Evolutionary conservation across 768 basidiomycete species (phyloP), one percentile per base, ranked within the genome.

Genomic region (Tubosaeta brunneosetosa): DNA sequence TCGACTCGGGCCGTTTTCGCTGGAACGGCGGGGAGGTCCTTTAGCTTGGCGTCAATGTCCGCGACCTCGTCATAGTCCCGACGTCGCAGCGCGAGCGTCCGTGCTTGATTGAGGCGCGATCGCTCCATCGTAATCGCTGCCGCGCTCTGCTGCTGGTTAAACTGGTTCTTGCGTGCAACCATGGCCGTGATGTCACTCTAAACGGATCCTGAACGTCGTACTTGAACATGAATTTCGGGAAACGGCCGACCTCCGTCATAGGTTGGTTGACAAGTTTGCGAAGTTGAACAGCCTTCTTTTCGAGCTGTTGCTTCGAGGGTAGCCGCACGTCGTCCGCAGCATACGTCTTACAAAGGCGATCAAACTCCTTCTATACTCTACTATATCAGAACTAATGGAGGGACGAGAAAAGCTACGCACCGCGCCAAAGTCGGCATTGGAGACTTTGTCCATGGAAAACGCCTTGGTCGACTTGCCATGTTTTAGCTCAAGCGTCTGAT

Each of bases 401-500:
- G 33, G 38, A 8, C 34, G 10, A 6, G 12, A 42, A 34, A 16
- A 37, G 22, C 29, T 17, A 76, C 83, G 47, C 44, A 94, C 94
- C 55, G 74, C 68, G 11, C 71, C 73, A 52, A 92, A 85, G 3
- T 71, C 51, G 1, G 79, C 71, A 64, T 97, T 95, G 7, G 92
- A 95, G 8, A 95, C 83, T 59, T 85, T 87, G 64, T 93, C 91
- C 86, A 99, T 93, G 4, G 69, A 66, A 61, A 87, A 93, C 1
- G 69, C 54, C 52, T 75, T 77, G 8, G 77, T 63, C 0, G 83
- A 80, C 51, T 80, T 81, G 9, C 91, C 94, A 62, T 94, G 87
- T 60, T 83, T 83, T 44, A 97, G 80, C 55, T 87, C 78, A 13
- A 97, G 74, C 1, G 74, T 72, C 53, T 89, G 78, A 59, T 92